phyloP scores from a whole-genome alignment of 2,329 filamentous ascomycete species.

The Fusarium compactum region DNA sequence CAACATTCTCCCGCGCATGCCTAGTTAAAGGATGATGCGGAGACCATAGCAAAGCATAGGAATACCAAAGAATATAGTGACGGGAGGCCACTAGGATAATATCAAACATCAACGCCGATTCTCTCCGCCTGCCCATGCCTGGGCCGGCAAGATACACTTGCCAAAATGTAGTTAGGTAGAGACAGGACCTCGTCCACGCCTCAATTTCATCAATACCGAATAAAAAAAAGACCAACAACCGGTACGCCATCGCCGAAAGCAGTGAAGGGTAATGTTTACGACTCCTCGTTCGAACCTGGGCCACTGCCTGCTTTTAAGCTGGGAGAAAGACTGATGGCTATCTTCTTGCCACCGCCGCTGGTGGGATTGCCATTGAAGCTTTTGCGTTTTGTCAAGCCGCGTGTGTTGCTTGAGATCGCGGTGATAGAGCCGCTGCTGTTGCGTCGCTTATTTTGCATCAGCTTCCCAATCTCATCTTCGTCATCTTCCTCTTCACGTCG shows the following conservation, averaged over 20 bases:
- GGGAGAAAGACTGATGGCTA: slow-evolving; percentile 68
- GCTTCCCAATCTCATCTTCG: slow-evolving; percentile 89
- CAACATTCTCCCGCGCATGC: background rate
- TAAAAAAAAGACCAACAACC: slow-evolving; percentile 42
- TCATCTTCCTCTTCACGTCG: slow-evolving; percentile 91
- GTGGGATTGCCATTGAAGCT: slow-evolving; percentile 58
- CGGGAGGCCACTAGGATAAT: slow-evolving; percentile 31
- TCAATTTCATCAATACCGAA: slow-evolving; percentile 32
- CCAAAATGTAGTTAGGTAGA: slow-evolving; percentile 37
- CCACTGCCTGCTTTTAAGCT: slow-evolving; percentile 57
- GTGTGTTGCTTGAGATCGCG: slow-evolving; percentile 53
- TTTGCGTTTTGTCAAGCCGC: slow-evolving; percentile 52
- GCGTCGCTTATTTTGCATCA: slow-evolving; percentile 74
- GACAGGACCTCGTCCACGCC: slow-evolving; percentile 30
- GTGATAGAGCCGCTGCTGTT: slow-evolving; percentile 67
- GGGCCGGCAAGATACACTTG: slow-evolving; percentile 35
- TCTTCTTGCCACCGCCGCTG: slow-evolving; percentile 62
- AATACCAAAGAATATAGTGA: slow-evolving; percentile 33
- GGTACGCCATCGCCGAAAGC: slow-evolving; percentile 47
- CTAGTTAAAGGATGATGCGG: slow-evolving; percentile 5
- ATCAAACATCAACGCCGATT: slow-evolving; percentile 44
- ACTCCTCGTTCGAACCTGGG: slow-evolving; percentile 56
- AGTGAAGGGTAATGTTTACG: slow-evolving; percentile 46
- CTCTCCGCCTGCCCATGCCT: slow-evolving; percentile 36
- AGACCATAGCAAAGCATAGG: slow-evolving; percentile 11